Percentiles rank a stretch among this genome's conserved stretches.
phyloP scores from a whole-genome alignment of 768 basidiomycete species.

The Rhodotorula diobovata region DNA sequence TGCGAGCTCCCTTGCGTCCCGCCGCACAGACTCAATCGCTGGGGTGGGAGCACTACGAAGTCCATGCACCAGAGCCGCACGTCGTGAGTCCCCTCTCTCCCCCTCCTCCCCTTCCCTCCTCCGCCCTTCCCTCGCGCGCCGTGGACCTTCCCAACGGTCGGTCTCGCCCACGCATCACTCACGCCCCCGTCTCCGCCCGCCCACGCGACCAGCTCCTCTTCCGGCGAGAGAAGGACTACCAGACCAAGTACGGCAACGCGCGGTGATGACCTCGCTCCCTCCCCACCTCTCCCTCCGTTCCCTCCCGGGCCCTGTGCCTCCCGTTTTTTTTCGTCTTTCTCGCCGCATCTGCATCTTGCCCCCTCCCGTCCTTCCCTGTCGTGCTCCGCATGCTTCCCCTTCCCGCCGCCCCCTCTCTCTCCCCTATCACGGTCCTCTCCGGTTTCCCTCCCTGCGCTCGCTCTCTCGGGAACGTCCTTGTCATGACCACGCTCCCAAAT shows the following conservation, averaged over 20 bases:
- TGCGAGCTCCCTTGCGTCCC: not conserved
- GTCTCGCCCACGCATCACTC: not conserved
- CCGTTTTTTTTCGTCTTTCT: not conserved
- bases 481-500: too few species aligned
- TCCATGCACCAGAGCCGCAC: constrained; percentile 57
- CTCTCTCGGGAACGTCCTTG: too few species aligned
- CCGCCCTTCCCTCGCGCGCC: too few species aligned
- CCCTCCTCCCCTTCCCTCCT: not conserved
- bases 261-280: not conserved
- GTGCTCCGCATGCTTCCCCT: not conserved
- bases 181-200: not conserved
- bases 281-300: too few species aligned
- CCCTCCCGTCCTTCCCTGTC: not conserved
- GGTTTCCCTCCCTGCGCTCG: too few species aligned
- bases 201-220: constrained; percentile 32
- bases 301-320: not conserved
- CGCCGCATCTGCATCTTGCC: not conserved
- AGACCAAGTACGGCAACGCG: constrained; percentile 27
- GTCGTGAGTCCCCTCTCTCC: constrained; percentile 6
- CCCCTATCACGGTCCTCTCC: too few species aligned
- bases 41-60: constrained; percentile 96
- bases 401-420: not conserved
- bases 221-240: constrained; percentile 35
- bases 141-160: too few species aligned
- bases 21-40: constrained; percentile 67